Conservation (phyloP, 192 early-diverging fungal genomes). For the Umbelopsis vinacea region DNA sequence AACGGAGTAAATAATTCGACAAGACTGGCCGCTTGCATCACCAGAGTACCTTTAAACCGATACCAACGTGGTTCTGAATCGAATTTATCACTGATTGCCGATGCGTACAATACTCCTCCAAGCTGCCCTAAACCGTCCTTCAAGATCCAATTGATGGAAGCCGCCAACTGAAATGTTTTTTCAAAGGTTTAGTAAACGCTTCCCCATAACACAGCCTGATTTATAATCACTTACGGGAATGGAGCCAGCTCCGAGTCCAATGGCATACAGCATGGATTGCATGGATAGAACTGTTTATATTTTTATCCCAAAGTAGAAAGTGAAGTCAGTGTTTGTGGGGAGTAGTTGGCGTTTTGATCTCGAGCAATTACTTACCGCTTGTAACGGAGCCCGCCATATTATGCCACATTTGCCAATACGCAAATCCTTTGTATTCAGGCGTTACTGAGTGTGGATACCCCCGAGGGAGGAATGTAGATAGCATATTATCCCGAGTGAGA, state of each 20-base stretch:
- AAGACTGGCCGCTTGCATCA: constrained; percentile 75
- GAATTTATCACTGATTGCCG: constrained; percentile 72
- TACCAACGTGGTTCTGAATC: constrained; percentile 85
- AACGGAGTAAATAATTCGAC: constrained; percentile 82
- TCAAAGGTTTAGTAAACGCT: not conserved
- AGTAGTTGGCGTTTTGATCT: not conserved
- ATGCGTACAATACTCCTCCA: constrained; percentile 85
- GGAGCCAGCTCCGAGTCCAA: constrained; percentile 79
- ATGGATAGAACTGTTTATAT: constrained; percentile 69
- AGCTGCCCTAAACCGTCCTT: constrained; percentile 90
- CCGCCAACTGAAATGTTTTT: constrained; percentile 54
- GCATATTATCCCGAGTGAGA: constrained; percentile 2
- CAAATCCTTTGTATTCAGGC: constrained; percentile 73
- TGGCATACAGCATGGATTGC: constrained; percentile 83
- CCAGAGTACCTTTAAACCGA: constrained; percentile 72
- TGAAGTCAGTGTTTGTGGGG: constrained; percentile 1
- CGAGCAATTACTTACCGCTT: constrained; percentile 46
- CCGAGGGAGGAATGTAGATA: constrained; percentile 72
- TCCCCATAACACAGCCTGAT: not conserved
- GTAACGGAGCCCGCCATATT: constrained; percentile 80
- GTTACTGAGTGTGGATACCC: constrained; percentile 76
- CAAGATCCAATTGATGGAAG: constrained; percentile 89
- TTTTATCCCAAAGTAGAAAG: constrained; percentile 15
- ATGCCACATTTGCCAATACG: constrained; percentile 80
- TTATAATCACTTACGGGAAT: constrained; percentile 46